phyloP scores from a whole-genome alignment of 2,329 filamentous ascomycete genomes.

The Cercospora sp. region DNA sequence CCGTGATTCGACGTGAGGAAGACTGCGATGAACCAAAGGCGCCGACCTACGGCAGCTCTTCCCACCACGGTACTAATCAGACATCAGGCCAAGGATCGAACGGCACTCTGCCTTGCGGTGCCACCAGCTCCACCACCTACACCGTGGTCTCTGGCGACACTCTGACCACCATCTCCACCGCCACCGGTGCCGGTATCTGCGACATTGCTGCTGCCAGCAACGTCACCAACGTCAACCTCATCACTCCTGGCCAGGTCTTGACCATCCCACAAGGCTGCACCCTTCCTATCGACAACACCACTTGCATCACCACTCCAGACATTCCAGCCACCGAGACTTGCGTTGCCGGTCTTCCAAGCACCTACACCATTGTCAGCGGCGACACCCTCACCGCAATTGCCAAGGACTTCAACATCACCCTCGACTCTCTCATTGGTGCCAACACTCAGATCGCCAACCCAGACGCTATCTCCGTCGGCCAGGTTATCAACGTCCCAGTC shows the following conservation, averaged over 20 bases:
- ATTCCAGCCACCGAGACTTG: slow-evolving; percentile 26
- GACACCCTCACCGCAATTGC: slow-evolving; percentile 31
- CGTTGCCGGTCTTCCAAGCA: slow-evolving; percentile 27
- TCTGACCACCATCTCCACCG: slow-evolving; percentile 25
- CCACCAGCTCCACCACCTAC: slow-evolving; percentile 23
- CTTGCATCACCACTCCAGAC: slow-evolving; percentile 22
- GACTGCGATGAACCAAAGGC: slow-evolving; percentile 6
- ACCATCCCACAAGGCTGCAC: slow-evolving; percentile 34
- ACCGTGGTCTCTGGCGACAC: slow-evolving; percentile 27
- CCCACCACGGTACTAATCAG: background rate
- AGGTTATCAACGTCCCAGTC: slow-evolving; percentile 33
- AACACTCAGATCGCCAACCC: slow-evolving; percentile 31
- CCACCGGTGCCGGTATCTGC: slow-evolving; percentile 31
- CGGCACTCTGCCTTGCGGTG: slow-evolving; percentile 21
- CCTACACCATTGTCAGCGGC: slow-evolving; percentile 28
- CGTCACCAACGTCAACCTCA: slow-evolving; percentile 40
- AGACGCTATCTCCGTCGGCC: slow-evolving; percentile 25
- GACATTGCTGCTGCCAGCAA: slow-evolving; percentile 33
- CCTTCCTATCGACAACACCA: slow-evolving; percentile 28
- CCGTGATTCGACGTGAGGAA: slow-evolving; percentile 12
- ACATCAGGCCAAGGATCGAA: slow-evolving; percentile 1
- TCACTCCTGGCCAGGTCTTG: slow-evolving; percentile 34
- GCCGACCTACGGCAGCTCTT: background rate
- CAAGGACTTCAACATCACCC: slow-evolving; percentile 32
- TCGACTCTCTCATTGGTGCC: slow-evolving; percentile 24